These are phyloP conservation scores for Striga asiatica DNA, from an alignment of 257 asterid genomes.

Conservation along the genomic window DNA sequence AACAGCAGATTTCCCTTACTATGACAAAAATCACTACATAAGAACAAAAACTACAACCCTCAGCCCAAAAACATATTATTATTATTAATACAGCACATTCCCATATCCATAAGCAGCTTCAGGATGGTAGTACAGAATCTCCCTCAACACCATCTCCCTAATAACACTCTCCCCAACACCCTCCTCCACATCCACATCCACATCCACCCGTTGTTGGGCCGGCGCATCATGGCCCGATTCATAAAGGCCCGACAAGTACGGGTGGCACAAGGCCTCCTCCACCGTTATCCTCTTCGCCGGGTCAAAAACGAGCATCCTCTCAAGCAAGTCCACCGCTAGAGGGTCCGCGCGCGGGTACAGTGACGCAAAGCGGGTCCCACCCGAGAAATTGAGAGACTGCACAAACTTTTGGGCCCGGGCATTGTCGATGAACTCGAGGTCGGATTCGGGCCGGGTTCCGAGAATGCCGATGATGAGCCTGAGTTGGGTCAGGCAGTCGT, in stretches of 20 bases:
- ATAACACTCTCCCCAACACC: constrained; percentile 23
- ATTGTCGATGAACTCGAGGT: constrained; percentile 30
- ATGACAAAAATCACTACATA: background rate
- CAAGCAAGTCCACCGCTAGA: constrained; percentile 28
- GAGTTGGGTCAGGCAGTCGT: constrained; percentile 29
- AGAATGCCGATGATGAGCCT: constrained; percentile 30
- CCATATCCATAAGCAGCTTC: constrained; percentile 22
- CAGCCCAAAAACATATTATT: background rate
- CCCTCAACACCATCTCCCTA: constrained; percentile 39
- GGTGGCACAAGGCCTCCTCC: constrained; percentile 31
- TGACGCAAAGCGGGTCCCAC: constrained; percentile 15
- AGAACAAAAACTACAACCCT: background rate
- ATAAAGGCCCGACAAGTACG: constrained; percentile 28
- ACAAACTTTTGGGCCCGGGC: constrained; percentile 20
- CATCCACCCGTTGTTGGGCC: constrained; percentile 21
- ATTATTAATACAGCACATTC: background rate
- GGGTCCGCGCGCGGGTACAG: constrained; percentile 30
- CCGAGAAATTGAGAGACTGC: constrained; percentile 10
- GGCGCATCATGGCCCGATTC: constrained; percentile 29
- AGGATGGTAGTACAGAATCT: constrained; percentile 31
- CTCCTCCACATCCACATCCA: constrained; percentile 37
- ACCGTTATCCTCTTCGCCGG: constrained; percentile 32
- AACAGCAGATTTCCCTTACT: too few relatives aligned
- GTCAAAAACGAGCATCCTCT: constrained; percentile 35
- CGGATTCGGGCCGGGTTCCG: constrained; percentile 26